Conservation (phyloP, 2,329 filamentous ascomycete genomes). For the Exophiala oligosperma region DNA sequence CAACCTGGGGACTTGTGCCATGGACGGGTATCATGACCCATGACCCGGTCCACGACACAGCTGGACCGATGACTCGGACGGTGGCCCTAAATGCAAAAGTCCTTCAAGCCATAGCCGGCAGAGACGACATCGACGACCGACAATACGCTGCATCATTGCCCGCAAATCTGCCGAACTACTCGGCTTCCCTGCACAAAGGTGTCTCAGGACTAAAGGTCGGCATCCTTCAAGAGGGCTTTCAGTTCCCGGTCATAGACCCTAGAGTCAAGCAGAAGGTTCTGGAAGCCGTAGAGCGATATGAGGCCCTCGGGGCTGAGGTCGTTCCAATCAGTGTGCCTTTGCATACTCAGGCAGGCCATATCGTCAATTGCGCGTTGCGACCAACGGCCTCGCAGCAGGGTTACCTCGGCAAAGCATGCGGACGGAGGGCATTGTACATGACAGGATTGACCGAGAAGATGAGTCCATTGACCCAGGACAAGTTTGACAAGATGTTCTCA, state of each 20-base stretch:
- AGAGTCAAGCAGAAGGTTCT: conserved; percentile 46
- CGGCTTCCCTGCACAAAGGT: conserved; percentile 15
- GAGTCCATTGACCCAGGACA: conserved; percentile 37
- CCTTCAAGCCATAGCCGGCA: conserved; percentile 46
- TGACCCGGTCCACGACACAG: conserved; percentile 52
- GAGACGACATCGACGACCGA: conserved; percentile 47
- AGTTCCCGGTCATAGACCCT: conserved; percentile 41
- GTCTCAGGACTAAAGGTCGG: conserved; percentile 43
- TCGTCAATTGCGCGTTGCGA: conserved; percentile 40
- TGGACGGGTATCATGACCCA: conserved; percentile 49
- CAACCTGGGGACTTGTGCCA: conserved; percentile 50
- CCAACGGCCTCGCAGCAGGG: conserved; percentile 2
- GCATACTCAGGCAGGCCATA: conserved; percentile 35
- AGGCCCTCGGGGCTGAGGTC: conserved; percentile 50
- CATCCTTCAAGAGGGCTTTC: conserved; percentile 48
- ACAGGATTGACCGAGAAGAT: conserved; percentile 3
- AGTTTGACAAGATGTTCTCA: conserved; percentile 54
- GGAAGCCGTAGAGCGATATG: conserved; percentile 43
- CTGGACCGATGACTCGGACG: conserved; percentile 42
- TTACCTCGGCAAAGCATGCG: conserved; percentile 6
- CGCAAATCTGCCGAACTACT: neutral
- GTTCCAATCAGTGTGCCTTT: conserved; percentile 53
- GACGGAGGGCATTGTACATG: conserved; percentile 4
- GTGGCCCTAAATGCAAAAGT: conserved; percentile 41
- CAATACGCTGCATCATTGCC: conserved; percentile 31